Evolutionary conservation across 2,329 filamentous ascomycete genomes (phyloP).

Genomic region (Diaporthe ampelina): DNA sequence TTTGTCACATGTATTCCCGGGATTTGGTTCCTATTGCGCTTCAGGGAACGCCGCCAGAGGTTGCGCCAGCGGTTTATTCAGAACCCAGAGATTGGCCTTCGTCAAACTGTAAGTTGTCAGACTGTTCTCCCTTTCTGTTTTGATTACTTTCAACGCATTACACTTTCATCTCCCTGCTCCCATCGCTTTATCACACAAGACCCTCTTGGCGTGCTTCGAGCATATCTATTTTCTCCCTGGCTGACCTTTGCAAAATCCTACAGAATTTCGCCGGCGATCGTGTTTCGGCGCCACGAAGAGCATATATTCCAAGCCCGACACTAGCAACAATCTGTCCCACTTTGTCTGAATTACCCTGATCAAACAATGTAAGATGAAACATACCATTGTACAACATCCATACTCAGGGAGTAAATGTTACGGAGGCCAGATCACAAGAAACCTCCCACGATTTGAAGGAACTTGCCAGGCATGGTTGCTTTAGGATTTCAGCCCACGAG

Average conservation of each 20-base stretch:
- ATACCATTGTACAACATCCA: too few relatives aligned
- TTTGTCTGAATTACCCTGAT: background rate
- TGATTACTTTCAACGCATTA: too few relatives aligned
- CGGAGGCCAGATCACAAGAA: too few relatives aligned
- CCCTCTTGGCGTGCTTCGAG: too few relatives aligned
- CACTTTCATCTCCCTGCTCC: background rate
- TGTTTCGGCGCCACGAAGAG: background rate
- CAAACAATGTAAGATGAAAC: too few relatives aligned
- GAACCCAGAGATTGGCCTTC: background rate
- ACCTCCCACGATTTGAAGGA: too few relatives aligned
- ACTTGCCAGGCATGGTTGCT: too few relatives aligned
- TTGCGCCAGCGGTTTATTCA: background rate
- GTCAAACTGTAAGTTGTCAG: background rate
- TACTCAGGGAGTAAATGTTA: too few relatives aligned
- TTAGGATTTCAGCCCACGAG: too few relatives aligned
- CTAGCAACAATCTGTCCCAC: background rate
- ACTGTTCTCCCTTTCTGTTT: too few relatives aligned
- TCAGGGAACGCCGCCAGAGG: background rate
- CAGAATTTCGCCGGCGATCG: background rate
- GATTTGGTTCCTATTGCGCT: background rate
- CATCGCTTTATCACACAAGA: background rate
- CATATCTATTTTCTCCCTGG: too few relatives aligned
- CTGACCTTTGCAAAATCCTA: background rate
- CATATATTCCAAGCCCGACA: background rate
- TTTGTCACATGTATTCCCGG: conserved; percentile 3